Evolutionary conservation across 2,329 filamentous ascomycete genomes (phyloP), one percentile per base, ranked within the genome.

Genomic region (Aciculosporium take): DNA sequence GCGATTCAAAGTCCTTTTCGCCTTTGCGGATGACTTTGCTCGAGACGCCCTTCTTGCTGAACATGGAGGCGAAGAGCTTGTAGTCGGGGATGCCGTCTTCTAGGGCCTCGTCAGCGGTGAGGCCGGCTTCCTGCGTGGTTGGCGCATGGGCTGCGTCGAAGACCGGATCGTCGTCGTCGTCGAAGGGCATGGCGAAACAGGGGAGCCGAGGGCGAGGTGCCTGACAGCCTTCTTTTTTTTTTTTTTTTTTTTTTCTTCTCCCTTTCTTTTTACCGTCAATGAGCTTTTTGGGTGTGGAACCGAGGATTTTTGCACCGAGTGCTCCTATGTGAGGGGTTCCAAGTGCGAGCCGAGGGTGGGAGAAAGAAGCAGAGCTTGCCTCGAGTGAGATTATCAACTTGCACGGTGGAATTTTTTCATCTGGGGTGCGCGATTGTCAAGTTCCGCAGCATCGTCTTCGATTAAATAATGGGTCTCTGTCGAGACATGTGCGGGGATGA

Each of bases 1-100:
- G 87, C 23, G 84, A 80, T 63, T 96, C 91, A 59, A 95, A 98
- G 64, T 98, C 91, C 61, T 98, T 98, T 59, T 94, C 87, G 46
- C 91, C 91, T 48, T 87, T 85, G 49, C 89, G 87, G 28, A 94
- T 86, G 9, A 88, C 72, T 51, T 77, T 76, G 39, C 68, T 60
- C 7, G 70, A 71, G 33, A 69, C 60, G 36, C 66, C 63, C 40
- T 65, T 63, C 53, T 73, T 72, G 46, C 64, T 58, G 47, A 71
- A 68, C 47, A 73, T 61, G 24, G 70, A 64, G 3, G 66, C 64
- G 47, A 79, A 79, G 47, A 88, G 80, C 48, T 84, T 80, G 60
- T 89, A 95, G 63, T 96, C 89, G 54, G 88, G 86, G 2, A 80
- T 75, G 58, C 88, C 83, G 52, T 94, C 88, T 31, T 81, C 81